These are phyloP conservation scores for Rutstroemia sydowiana DNA, from an alignment of 2,329 filamentous ascomycete species.

Conservation along the genomic window DNA sequence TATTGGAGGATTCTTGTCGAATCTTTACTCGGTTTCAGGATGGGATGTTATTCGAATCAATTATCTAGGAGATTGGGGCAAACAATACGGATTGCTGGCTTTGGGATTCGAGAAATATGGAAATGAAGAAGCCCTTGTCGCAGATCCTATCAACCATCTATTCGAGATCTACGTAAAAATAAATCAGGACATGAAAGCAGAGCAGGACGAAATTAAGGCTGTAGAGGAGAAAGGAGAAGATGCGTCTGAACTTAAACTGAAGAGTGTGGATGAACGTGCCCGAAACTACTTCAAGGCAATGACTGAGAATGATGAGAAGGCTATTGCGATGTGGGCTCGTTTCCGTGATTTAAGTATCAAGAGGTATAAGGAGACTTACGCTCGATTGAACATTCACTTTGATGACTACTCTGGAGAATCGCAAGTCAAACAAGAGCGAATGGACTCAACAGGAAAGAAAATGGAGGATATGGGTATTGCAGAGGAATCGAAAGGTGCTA, in stretches of 20 bases:
- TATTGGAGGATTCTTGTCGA: constrained; percentile 65
- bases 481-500: constrained; percentile 63
- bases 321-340: constrained; percentile 55
- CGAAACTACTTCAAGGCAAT: constrained; percentile 65
- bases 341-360: constrained; percentile 62
- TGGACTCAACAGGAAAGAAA: constrained; percentile 54
- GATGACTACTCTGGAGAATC: constrained; percentile 69
- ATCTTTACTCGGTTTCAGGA: constrained; percentile 59
- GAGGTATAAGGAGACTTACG: constrained; percentile 61
- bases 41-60: constrained; percentile 68
- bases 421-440: constrained; percentile 58
- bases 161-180: constrained; percentile 78
- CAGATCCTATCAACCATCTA: constrained; percentile 74
- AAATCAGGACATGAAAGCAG: constrained; percentile 51
- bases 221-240: constrained; percentile 33
- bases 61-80: constrained; percentile 75
- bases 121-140: constrained; percentile 60
- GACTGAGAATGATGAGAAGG: constrained; percentile 57
- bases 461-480: constrained; percentile 59
- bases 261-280: constrained; percentile 65
- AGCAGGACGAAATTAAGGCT: constrained; percentile 58
- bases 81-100: constrained; percentile 62
- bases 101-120: constrained; percentile 71
- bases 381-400: constrained; percentile 63
- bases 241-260: constrained; percentile 41